Base-by-base conservation (phyloP, 2,329 filamentous ascomycete species). In the Calonectria montana region DNA sequence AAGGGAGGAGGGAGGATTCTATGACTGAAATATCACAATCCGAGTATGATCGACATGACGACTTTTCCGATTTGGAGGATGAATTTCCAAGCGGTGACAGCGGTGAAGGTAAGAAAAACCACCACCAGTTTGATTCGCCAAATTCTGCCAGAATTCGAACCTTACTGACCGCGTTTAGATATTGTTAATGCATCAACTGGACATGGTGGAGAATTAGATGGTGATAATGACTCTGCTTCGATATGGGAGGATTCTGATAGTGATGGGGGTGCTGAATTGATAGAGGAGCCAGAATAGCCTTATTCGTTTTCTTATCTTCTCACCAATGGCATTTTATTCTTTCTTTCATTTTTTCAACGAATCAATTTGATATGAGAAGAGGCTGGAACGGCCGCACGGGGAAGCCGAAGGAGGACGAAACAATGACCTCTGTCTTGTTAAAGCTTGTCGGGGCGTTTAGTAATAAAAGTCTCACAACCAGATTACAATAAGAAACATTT, bases 21-120 rank as follows among this genome's bases (percentile, higher is more conserved):
- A 13, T 75, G 10, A 77, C 75, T 12, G 77, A 70, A 5, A 69
- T 76, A 1, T 73, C 75, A 7, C 37, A 23, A 9, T 65, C 47
- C 8, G 57, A 63, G 9, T 7, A 2, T 64, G 45, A 62, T 16
- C 15, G 29, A 23, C 37, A 18, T 16, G 62, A 29, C 12, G 53
- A 45, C 1, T 61, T 59, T 4, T 70, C 65, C 1, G 74, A 77
- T 1, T 4, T 50, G 10, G 72, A 69, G 29, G 55, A 65, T 5
- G 23, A 43, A 29, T 35, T 62, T 5, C 29, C 15, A 0, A 43
- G 12, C 9, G 35, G 35, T n/a, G 63, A 55, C 31, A 12, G 35
- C 9, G 23, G 3, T 7, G 69, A 45, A 10, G 29, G 57, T 35
- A 65, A 55, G 16, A 59, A 21, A 39, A 70, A 57, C 25, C 50